Conservation (phyloP, 768 basidiomycete genomes). For the Termitomyces sp. region DNA sequence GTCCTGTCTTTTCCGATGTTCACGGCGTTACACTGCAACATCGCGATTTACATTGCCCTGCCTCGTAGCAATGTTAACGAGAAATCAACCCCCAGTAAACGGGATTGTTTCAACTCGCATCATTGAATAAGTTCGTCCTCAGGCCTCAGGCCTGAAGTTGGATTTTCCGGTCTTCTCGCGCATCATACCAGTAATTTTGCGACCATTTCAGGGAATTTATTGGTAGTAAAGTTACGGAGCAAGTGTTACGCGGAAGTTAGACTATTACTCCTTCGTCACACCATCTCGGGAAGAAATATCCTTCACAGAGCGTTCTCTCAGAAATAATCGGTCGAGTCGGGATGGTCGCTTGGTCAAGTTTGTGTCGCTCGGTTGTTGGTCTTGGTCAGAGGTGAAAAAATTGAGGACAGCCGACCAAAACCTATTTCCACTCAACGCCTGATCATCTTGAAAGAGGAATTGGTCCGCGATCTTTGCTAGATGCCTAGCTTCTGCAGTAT, state of each 20-base stretch:
- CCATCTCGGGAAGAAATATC: not conserved
- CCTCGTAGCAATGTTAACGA: not conserved
- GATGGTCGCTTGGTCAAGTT: conserved; percentile 4
- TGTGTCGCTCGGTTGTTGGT: conserved; percentile 9
- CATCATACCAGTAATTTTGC: not conserved
- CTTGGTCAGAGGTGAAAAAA: conserved; percentile 55
- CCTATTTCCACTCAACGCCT: conserved; percentile 58
- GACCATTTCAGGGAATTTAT: not conserved
- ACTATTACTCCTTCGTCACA: not conserved
- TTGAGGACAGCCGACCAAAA: conserved; percentile 67
- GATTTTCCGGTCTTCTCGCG: not conserved
- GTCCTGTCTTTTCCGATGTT: not conserved
- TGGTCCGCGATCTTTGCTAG: conserved; percentile 73
- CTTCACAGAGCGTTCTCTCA: conserved; percentile 5
- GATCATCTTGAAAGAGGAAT: conserved; percentile 53
- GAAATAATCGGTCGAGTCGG: conserved; percentile 5
- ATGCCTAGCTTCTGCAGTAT: conserved; percentile 74
- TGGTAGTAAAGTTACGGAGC: not conserved
- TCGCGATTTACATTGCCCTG: not conserved
- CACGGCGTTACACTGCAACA: not conserved
- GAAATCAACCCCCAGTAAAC: not conserved
- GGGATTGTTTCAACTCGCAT: not conserved
- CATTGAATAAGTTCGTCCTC: not conserved
- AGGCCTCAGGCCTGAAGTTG: not conserved
- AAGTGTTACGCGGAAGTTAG: not conserved